Evolutionary conservation across 129 eudicot genomes (phyloP).

Genomic region (Helianthus tuberosus): DNA sequence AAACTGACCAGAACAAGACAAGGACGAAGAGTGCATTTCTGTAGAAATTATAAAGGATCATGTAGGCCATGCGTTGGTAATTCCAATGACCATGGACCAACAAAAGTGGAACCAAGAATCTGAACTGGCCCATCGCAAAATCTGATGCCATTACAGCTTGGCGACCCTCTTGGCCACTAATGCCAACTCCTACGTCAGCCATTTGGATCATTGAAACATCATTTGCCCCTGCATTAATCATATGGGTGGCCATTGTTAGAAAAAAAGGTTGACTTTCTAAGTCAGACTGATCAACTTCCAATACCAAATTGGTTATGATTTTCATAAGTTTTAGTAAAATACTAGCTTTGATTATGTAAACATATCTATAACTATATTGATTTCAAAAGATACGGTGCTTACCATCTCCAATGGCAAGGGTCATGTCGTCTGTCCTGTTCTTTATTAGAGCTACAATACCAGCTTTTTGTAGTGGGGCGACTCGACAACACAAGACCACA

Average conservation of each 20-base stretch:
- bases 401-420: constrained; percentile 99
- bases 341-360: background rate
- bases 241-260: background rate
- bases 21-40: constrained; percentile 87
- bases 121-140: constrained; percentile 97
- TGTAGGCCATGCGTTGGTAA: constrained; percentile 92
- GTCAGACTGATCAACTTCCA: background rate
- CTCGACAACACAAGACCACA: constrained; percentile 94
- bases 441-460: constrained; percentile 94
- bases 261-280: background rate
- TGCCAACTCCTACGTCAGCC: constrained; percentile 99
- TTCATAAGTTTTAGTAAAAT: background rate
- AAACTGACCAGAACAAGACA: constrained; percentile 84
- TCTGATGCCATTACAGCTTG: constrained; percentile 99
- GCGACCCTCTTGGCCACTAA: constrained; percentile 98
- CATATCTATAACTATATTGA: background rate
- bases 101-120: constrained; percentile 83
- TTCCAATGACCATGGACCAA: constrained; percentile 99
- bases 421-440: constrained; percentile 87
- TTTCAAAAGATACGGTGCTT: constrained; percentile 23
- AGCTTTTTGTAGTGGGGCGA: constrained; percentile 97
- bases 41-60: constrained; percentile 93
- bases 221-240: constrained; percentile 74
- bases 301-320: background rate
- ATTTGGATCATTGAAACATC: constrained; percentile 99